These are phyloP conservation scores for Fragilariopsis cylindrus DNA, from an alignment of 108 stramenopile species.

Conservation along the genomic window DNA sequence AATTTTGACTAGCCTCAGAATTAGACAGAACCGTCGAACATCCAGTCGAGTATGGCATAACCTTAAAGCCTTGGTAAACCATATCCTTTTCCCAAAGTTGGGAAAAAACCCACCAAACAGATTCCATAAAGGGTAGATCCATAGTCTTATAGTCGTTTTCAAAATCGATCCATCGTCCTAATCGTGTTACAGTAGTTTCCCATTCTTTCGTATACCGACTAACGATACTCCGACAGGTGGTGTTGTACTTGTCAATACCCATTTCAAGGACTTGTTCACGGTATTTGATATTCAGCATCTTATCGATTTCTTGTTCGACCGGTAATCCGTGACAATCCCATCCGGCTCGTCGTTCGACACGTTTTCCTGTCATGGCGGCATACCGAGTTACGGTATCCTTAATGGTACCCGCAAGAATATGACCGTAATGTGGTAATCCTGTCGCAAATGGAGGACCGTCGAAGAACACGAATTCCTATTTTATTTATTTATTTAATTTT, in stretches of 20 bases:
- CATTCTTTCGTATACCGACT: slow-evolving; percentile 97
- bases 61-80: slow-evolving; percentile 99
- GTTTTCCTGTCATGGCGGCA: slow-evolving; percentile 92
- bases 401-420: slow-evolving; percentile 99
- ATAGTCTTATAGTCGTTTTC: slow-evolving; percentile 99
- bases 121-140: slow-evolving; percentile 98
- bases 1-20: slow-evolving; percentile 99
- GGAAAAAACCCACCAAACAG: slow-evolving; percentile 99
- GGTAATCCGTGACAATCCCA: slow-evolving; percentile 99
- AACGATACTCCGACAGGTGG: slow-evolving; percentile 95
- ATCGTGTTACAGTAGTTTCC: slow-evolving; percentile 91
- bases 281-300: slow-evolving; percentile 91
- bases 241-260: slow-evolving; percentile 98
- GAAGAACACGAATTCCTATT: slow-evolving; percentile 94
- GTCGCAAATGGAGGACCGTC: slow-evolving; percentile 99
- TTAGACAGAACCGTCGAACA: slow-evolving; percentile 97
- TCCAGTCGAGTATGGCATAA: slow-evolving; percentile 98
- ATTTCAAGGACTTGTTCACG: slow-evolving; percentile 95
- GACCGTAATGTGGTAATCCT: slow-evolving; percentile 98
- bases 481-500: too few relatives aligned
- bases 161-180: slow-evolving; percentile 99
- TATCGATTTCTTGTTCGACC: slow-evolving; percentile 99
- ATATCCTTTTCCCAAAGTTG: slow-evolving; percentile 93
- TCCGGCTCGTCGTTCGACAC: slow-evolving; percentile 94
- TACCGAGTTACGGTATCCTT: slow-evolving; percentile 99